phyloP scores from a whole-genome alignment of 2,329 filamentous ascomycete species.

The Pseudogymnoascus sp. region DNA sequence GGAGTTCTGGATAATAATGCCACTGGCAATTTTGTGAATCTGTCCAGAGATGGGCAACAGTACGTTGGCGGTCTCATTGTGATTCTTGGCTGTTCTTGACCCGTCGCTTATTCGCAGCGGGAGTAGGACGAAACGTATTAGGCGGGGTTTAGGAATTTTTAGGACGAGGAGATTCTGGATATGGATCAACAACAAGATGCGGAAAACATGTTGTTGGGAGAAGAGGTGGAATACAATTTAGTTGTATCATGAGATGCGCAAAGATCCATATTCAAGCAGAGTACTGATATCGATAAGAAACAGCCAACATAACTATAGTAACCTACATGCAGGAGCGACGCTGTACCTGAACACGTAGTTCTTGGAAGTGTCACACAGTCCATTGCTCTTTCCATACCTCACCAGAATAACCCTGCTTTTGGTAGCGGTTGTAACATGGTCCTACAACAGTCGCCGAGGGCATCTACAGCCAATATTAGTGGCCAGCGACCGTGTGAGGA shows the following conservation, averaged over 20 bases:
- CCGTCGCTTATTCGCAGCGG: neutral
- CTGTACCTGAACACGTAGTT: neutral
- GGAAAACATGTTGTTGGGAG: constrained; percentile 1
- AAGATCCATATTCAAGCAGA: neutral
- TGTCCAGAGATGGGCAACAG: neutral
- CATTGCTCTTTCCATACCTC: neutral
- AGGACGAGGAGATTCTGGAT: neutral
- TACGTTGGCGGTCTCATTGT: neutral
- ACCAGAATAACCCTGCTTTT: too few species aligned
- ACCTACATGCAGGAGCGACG: constrained; percentile 1
- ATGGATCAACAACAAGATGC: neutral
- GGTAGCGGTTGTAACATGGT: too few species aligned
- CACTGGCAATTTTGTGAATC: neutral
- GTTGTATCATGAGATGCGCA: neutral
- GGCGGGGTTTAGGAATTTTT: neutral
- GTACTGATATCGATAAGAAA: neutral
- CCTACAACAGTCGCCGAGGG: too few species aligned
- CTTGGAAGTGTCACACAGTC: too few species aligned
- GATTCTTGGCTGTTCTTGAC: neutral
- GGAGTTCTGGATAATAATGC: neutral
- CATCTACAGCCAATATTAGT: too few species aligned
- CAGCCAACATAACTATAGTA: neutral
- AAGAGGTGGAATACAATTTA: neutral
- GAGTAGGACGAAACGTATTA: neutral
- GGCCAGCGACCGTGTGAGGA: too few species aligned